Conservation (phyloP, 2,329 filamentous ascomycete species). For the Colletotrichum costaricense region DNA sequence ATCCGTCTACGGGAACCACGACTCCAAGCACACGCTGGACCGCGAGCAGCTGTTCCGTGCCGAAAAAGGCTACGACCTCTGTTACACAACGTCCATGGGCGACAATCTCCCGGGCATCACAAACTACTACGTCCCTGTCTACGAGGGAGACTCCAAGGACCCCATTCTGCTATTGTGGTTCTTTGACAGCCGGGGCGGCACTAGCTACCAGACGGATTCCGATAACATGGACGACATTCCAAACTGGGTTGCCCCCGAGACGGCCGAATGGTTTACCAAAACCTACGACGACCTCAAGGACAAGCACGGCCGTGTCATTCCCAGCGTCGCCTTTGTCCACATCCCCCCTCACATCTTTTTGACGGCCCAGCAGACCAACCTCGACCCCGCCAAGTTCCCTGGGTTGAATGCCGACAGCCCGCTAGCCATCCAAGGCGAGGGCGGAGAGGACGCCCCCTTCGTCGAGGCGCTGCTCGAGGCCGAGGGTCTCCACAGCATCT, state of each 20-base stretch:
- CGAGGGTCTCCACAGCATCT: slow-evolving; percentile 58
- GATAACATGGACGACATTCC: slow-evolving; percentile 43
- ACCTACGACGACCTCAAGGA: slow-evolving; percentile 41
- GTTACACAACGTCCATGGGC: slow-evolving; percentile 51
- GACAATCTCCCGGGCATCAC: slow-evolving; percentile 33
- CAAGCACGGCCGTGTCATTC: slow-evolving; percentile 35
- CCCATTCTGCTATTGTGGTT: slow-evolving; percentile 63
- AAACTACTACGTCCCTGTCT: slow-evolving; percentile 38
- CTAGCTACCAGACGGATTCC: slow-evolving; percentile 46
- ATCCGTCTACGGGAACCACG: slow-evolving; percentile 72
- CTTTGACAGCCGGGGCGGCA: slow-evolving; percentile 63
- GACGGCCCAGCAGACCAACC: slow-evolving; percentile 31
- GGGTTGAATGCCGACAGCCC: slow-evolving; percentile 42
- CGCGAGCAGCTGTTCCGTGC: slow-evolving; percentile 52
- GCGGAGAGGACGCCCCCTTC: slow-evolving; percentile 58
- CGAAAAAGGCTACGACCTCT: slow-evolving; percentile 65
- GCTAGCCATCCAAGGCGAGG: slow-evolving; percentile 45
- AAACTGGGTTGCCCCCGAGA: slow-evolving; percentile 57
- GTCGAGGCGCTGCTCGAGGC: slow-evolving; percentile 62
- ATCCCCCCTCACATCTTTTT: slow-evolving; percentile 37
- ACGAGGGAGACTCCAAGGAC: slow-evolving; percentile 24
- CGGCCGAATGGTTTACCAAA: slow-evolving; percentile 56
- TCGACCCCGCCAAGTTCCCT: slow-evolving; percentile 49
- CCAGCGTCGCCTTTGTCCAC: slow-evolving; percentile 38
- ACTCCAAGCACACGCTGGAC: slow-evolving; percentile 61